These are phyloP conservation scores for Leptographium wingfieldii DNA, from an alignment of 2,329 filamentous ascomycete genomes.

Conservation along the genomic window DNA sequence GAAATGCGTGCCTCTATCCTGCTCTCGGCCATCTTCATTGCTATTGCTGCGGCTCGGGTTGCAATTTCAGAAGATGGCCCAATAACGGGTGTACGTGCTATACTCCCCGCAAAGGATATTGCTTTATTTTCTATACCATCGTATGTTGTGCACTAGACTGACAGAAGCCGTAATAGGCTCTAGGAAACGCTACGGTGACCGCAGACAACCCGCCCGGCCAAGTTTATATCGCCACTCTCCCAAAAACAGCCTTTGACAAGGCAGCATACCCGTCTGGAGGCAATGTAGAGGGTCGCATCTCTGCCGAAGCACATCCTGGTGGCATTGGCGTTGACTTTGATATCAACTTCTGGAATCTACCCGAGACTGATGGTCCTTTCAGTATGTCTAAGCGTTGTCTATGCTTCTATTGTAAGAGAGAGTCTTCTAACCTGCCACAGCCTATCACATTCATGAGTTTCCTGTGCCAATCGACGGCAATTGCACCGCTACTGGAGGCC, in stretches of 20 bases:
- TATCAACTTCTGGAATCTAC: conserved; percentile 20
- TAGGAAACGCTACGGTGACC: conserved; percentile 19
- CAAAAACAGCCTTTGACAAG: conserved; percentile 38
- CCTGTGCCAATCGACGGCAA: conserved; percentile 55
- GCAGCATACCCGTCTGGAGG: conserved; percentile 30
- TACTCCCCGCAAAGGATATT: not conserved
- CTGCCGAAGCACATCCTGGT: conserved; percentile 15
- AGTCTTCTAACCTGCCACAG: conserved; percentile 24
- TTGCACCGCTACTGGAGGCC: conserved; percentile 54
- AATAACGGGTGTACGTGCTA: conserved; percentile 3
- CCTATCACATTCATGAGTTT: conserved; percentile 59
- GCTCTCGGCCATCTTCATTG: conserved; percentile 1
- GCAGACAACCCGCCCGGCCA: conserved; percentile 42
- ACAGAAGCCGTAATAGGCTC: conserved; percentile 2
- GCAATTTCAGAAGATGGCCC: not conserved
- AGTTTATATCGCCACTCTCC: conserved; percentile 43
- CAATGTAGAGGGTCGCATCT: conserved; percentile 33
- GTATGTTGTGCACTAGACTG: not conserved
- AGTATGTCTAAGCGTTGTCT: conserved; percentile 23
- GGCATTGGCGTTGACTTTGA: conserved; percentile 21
- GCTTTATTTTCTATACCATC: too few relatives aligned
- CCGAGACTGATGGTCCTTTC: conserved; percentile 20
- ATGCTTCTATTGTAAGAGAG: not conserved
- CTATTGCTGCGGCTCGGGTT: conserved; percentile 2
- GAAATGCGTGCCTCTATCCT: conserved; percentile 9